Base-by-base conservation (phyloP, 805 yeast species). In the Jamesozyma lodderae region DNA sequence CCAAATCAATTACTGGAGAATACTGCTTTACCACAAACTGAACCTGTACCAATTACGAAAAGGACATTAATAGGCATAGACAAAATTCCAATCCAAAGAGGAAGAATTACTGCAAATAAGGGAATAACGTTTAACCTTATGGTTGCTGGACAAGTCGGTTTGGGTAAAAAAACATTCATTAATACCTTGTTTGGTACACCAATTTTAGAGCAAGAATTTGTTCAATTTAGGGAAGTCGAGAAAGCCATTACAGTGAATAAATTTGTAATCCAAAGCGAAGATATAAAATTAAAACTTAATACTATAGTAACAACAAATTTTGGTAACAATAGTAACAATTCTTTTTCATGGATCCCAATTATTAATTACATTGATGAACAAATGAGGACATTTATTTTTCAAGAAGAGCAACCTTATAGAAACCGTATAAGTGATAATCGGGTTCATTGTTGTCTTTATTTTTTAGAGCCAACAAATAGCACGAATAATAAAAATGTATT, bases 101-200 rank as follows among this genome's bases (percentile, higher is more conserved):
- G 57, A 37, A 39, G 37, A 4, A 36, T 59, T 24, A 49, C 45
- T 9, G 50, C 71, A 35, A 72, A 68, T 44, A 67, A 68, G 40
- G 95, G 95, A 14, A 77, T 84, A 16, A 67, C 77, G 19, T 81
- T 84, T 62, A 85, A 94, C 33, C 52, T 88, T 40, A 76, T 87
- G 82, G 76, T 86, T 26, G 87, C 81, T 34, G 96, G 96, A 22
- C 87, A 81, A 59, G 69, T 81, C 36, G 96, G 96, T 3, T 68
- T 83, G 37, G 95, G 94, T 33, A 85, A 84, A 55, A 75, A 85
- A 4, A 76, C 90, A 1, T 84, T 87, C 45, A 65, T 86, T 49
- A 84, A 88, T 66, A 79, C 94, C 7, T 68, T 88, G 45, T 82
- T 85, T 57, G 79, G 80, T 32, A 62, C 79, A 2, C 30, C 54